These are phyloP conservation scores for Carex cristatella DNA, from an alignment of 176 grass and related monocot genomes.

Conservation along the genomic window DNA sequence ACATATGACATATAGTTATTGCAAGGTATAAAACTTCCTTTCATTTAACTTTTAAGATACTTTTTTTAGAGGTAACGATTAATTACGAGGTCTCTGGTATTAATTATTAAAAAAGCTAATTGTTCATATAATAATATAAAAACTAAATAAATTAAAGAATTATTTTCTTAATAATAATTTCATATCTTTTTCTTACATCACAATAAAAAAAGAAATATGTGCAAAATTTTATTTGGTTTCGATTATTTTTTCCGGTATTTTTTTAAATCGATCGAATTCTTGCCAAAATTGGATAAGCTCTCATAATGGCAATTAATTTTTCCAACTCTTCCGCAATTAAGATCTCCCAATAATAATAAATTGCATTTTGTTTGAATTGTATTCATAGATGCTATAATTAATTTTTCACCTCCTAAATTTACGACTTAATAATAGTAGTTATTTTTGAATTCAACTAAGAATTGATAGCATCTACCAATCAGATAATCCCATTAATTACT, in stretches of 20 bases:
- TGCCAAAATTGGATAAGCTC: not conserved
- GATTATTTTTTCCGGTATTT: not conserved
- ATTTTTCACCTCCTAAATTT: not conserved
- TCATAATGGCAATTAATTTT: not conserved
- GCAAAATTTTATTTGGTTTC: not conserved
- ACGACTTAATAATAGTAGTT: not conserved
- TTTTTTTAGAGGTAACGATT: not conserved
- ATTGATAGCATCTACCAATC: not conserved
- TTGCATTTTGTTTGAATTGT: conserved; percentile 12
- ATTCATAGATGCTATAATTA: not conserved
- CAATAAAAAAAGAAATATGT: not conserved
- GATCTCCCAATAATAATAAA: not conserved
- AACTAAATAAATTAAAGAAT: not conserved
- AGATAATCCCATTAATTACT: not conserved
- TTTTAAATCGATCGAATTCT: not conserved
- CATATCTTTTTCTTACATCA: not conserved
- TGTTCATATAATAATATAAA: not conserved
- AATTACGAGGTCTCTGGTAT: not conserved
- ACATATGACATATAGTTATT: not conserved
- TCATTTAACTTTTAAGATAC: not conserved
- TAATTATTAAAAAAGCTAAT: not conserved
- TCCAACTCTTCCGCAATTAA: not conserved
- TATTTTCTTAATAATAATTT: not conserved
- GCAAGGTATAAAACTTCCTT: not conserved
- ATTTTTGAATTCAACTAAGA: not conserved